Evolutionary conservation across 371 early-diverging fungal genomes (phyloP), one percentile per base, ranked within the genome.

Genomic region (Parasitella parasitica): DNA sequence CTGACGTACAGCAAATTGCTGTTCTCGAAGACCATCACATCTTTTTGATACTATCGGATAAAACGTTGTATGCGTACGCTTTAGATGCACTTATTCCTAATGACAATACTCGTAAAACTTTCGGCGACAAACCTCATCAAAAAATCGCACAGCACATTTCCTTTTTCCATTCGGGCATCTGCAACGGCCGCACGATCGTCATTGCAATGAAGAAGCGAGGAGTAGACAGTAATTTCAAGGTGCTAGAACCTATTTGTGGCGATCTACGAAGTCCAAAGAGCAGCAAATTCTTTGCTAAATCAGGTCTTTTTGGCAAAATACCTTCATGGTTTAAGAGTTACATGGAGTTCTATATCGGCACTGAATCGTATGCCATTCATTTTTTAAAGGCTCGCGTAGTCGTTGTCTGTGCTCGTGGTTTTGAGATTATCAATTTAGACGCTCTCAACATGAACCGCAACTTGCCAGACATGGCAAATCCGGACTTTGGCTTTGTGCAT

Each of bases 361-460:
- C 90, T 6, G 94, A 94, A 61, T 80, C 90, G 0, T 80, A 76
- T 16, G 82, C 87, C 1, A 75, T 94, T 35, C 88, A 90, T 59
- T 91, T 89, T 60, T 68, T 93, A 55, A 85, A 86, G 43, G 83
- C 90, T 6, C 86, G 88, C 39, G 75, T 94, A 30, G 87, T 88
- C 22, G 88, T 94, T 8, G 93, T 93, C 1, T 93, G 93, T 65
- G 70, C 77, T 5, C 86, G 88, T 53, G 94, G 94, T 0, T 94
- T 94, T 70, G 94, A 94, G 69, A 83, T 94, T 37, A 88, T 94
- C 16, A 90, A 94, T 57, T 69, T 95, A 51, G 89, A 91, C 16
- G 86, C 90, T 1, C 76, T 94, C 39, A 86, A 88, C 51, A 93
- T 70, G 71, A 78, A 75, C 46, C 77, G 73, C 9, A 75, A 75